Evolutionary conservation across 176 grass and related monocot genomes (phyloP).

Genomic region (Rhipidocladum racemiflorum): DNA sequence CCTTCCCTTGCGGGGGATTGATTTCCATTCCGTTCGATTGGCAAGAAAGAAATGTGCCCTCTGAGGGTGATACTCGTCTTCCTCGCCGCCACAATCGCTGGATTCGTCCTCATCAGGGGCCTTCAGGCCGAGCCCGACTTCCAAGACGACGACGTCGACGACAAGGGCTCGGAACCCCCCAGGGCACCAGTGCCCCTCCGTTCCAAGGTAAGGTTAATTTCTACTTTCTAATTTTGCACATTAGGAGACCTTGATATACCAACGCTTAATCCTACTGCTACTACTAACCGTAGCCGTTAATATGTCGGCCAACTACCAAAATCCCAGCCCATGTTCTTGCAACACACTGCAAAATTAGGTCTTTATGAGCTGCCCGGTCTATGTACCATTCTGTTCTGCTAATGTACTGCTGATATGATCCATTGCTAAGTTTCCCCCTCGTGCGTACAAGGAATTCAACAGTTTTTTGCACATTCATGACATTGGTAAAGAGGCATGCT

Average conservation of each 20-base stretch:
- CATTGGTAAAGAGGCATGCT: not conserved
- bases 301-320: not conserved
- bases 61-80: conserved; percentile 89
- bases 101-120: conserved; percentile 79
- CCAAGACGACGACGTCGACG: conserved; percentile 25
- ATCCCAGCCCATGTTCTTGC: not conserved
- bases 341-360: not conserved
- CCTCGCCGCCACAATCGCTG: conserved; percentile 89
- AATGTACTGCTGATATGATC: not conserved
- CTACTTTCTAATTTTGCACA: not conserved
- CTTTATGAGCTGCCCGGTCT: not conserved
- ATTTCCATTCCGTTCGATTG: too few relatives aligned
- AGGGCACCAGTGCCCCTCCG: conserved; percentile 25
- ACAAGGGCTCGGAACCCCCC: not conserved
- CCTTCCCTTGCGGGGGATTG: too few relatives aligned
- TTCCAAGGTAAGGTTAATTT: conserved; percentile 38
- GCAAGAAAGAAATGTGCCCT: conserved; percentile 56
- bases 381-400: not conserved
- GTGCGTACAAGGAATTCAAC: not conserved
- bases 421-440: not conserved
- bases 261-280: not conserved
- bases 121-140: conserved; percentile 57
- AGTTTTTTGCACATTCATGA: not conserved
- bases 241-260: not conserved
- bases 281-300: not conserved